Conservation (phyloP, 768 basidiomycete genomes). For the Mycena polygramma region DNA sequence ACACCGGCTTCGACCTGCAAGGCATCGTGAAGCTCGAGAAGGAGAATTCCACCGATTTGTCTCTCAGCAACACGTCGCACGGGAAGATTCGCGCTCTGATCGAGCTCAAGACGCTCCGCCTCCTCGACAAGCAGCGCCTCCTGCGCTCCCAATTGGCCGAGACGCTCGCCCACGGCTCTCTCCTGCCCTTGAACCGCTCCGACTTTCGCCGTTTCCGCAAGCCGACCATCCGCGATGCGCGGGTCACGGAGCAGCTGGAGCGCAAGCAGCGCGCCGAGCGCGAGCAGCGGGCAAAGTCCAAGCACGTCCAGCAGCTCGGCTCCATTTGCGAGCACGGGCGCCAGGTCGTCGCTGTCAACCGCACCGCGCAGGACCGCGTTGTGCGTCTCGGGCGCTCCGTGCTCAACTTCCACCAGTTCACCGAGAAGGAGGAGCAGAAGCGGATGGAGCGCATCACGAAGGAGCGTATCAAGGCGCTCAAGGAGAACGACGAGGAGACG, state of each 20-base stretch:
- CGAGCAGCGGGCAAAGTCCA: slow-evolving; percentile 94
- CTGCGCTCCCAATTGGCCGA: slow-evolving; percentile 89
- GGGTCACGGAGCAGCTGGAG: slow-evolving; percentile 90
- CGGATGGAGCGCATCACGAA: slow-evolving; percentile 95
- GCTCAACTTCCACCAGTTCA: slow-evolving; percentile 84
- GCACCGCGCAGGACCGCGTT: slow-evolving; percentile 73
- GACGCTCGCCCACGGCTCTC: slow-evolving; percentile 88
- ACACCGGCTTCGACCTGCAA: slow-evolving; percentile 54
- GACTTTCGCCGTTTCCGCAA: slow-evolving; percentile 92
- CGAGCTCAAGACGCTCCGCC: slow-evolving; percentile 90
- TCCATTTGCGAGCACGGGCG: slow-evolving; percentile 89
- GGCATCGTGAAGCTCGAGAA: slow-evolving; percentile 60
- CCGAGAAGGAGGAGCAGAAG: slow-evolving; percentile 98
- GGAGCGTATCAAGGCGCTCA: slow-evolving; percentile 97
- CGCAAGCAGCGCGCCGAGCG: slow-evolving; percentile 92
- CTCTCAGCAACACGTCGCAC: slow-evolving; percentile 68
- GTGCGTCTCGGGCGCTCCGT: slow-evolving; percentile 85
- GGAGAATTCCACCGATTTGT: slow-evolving; percentile 45
- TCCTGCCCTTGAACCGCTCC: slow-evolving; percentile 90
- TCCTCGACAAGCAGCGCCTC: slow-evolving; percentile 90
- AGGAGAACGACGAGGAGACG: slow-evolving; percentile 98
- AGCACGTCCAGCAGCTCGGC: slow-evolving; percentile 93
- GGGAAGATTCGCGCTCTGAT: slow-evolving; percentile 92
- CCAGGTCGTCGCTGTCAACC: slow-evolving; percentile 77
- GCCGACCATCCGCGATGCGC: slow-evolving; percentile 88